These are phyloP conservation scores for Isabelozyma gotoi DNA, from an alignment of 805 yeast species.

Conservation along the genomic window DNA sequence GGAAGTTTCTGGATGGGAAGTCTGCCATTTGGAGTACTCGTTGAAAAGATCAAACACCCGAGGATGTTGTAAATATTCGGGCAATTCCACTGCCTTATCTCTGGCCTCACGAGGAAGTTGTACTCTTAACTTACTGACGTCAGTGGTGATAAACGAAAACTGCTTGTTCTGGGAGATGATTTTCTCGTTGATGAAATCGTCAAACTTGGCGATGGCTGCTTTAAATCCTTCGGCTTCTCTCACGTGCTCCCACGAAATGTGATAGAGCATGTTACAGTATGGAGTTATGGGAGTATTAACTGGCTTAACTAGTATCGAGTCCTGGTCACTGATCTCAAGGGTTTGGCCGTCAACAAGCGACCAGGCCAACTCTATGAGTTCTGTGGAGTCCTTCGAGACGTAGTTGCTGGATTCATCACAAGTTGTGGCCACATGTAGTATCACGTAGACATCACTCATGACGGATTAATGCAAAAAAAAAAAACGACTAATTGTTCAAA, in stretches of 20 bases:
- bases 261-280: conserved; percentile 49
- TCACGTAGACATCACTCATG: conserved; percentile 59
- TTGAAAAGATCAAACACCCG: conserved; percentile 70
- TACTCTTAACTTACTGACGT: conserved; percentile 72
- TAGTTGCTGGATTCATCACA: conserved; percentile 62
- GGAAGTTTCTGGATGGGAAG: conserved; percentile 51
- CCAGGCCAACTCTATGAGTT: conserved; percentile 70
- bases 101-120: conserved; percentile 79
- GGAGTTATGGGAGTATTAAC: conserved; percentile 66
- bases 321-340: conserved; percentile 42
- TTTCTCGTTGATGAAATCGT: conserved; percentile 46
- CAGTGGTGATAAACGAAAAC: conserved; percentile 65
- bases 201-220: conserved; percentile 60
- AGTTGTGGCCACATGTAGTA: conserved; percentile 62
- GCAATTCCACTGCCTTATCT: conserved; percentile 70
- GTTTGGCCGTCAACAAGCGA: conserved; percentile 54
- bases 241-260: conserved; percentile 62
- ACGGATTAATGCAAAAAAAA: not conserved
- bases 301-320: conserved; percentile 56
- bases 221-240: conserved; percentile 52
- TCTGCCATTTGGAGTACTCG: conserved; percentile 74
- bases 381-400: conserved; percentile 65
- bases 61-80: conserved; percentile 74
- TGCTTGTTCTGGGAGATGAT: conserved; percentile 43
- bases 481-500: not conserved